Evolutionary conservation across 2,329 filamentous ascomycete species (phyloP).

Genomic region (Massarina eburnea): DNA sequence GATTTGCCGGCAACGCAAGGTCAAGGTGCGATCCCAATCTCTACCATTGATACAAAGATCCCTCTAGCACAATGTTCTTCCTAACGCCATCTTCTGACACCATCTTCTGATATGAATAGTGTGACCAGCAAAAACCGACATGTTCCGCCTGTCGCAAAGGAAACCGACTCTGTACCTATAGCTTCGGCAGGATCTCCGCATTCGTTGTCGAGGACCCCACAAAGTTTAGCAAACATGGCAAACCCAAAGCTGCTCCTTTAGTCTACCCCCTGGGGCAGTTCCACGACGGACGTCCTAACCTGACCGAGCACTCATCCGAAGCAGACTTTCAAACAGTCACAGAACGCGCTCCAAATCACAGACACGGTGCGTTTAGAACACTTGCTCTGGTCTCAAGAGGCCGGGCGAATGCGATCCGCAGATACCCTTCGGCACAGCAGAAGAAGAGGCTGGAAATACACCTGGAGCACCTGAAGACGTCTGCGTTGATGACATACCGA

Average conservation of each 20-base stretch:
- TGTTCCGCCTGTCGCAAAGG: slow-evolving; percentile 32
- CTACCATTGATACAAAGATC: not conserved
- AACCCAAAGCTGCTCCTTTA: slow-evolving; percentile 16
- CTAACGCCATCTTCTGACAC: not conserved
- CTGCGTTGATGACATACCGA: slow-evolving; percentile 5
- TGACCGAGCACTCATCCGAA: slow-evolving; percentile 4
- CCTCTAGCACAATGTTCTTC: not conserved
- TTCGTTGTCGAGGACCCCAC: slow-evolving; percentile 32
- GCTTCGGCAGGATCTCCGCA: slow-evolving; percentile 27
- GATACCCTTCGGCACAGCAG: slow-evolving; percentile 9
- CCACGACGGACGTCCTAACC: not conserved
- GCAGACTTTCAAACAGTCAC: slow-evolving; percentile 18
- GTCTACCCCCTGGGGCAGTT: slow-evolving; percentile 13
- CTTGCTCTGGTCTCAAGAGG: slow-evolving; percentile 16
- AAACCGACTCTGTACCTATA: slow-evolving; percentile 29
- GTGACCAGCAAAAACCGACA: slow-evolving; percentile 31
- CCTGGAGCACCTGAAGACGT: slow-evolving; percentile 14
- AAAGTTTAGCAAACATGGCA: slow-evolving; percentile 32
- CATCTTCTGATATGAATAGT: slow-evolving; percentile 19
- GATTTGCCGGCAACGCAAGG: slow-evolving; percentile 33
- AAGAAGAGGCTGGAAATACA: slow-evolving; percentile 19
- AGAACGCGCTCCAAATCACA: slow-evolving; percentile 19
- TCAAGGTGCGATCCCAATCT: slow-evolving; percentile 23
- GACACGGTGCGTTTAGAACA: slow-evolving; percentile 31
- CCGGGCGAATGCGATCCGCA: slow-evolving; percentile 15